phyloP scores from a whole-genome alignment of 345 rosid genomes.

The Excoecaria cochinchinensis region DNA sequence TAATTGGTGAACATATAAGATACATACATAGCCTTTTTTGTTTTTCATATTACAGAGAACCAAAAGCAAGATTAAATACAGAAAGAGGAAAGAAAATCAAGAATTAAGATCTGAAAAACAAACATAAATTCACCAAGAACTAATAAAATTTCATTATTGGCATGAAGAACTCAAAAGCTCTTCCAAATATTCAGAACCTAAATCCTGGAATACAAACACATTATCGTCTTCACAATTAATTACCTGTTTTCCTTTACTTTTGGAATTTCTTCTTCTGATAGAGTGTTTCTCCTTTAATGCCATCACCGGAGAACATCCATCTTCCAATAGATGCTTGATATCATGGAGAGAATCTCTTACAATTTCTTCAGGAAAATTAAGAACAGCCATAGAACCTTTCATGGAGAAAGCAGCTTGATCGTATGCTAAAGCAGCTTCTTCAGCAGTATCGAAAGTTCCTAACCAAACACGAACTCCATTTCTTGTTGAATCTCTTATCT shows the following conservation, averaged over 20 bases:
- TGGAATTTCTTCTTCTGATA: conserved; percentile 39
- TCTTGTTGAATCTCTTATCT: conserved; percentile 45
- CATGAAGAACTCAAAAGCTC: conserved; percentile 30
- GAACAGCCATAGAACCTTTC: conserved; percentile 42
- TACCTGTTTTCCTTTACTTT: conserved; percentile 3
- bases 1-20: too few relatives aligned
- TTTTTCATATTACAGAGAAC: too few relatives aligned
- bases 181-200: conserved; percentile 41
- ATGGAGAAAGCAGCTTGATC: conserved; percentile 50
- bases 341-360: conserved; percentile 43
- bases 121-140: conserved; percentile 13
- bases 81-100: too few relatives aligned
- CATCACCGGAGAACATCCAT: conserved; percentile 47
- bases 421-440: conserved; percentile 48
- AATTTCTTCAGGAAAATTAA: conserved; percentile 44
- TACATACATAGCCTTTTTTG: too few relatives aligned
- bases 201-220: conserved; percentile 40
- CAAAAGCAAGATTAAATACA: too few relatives aligned
- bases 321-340: conserved; percentile 33
- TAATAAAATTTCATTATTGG: background rate
- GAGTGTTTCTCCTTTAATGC: conserved; percentile 44
- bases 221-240: background rate
- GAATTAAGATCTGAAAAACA: too few relatives aligned
- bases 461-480: conserved; percentile 49
- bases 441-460: conserved; percentile 47